Percentiles rank a stretch among this genome's conserved stretches.
Evolutionary conservation across 495 filamentous ascomycete genomes (phyloP).

Genomic region (Ascobolus immersus): DNA sequence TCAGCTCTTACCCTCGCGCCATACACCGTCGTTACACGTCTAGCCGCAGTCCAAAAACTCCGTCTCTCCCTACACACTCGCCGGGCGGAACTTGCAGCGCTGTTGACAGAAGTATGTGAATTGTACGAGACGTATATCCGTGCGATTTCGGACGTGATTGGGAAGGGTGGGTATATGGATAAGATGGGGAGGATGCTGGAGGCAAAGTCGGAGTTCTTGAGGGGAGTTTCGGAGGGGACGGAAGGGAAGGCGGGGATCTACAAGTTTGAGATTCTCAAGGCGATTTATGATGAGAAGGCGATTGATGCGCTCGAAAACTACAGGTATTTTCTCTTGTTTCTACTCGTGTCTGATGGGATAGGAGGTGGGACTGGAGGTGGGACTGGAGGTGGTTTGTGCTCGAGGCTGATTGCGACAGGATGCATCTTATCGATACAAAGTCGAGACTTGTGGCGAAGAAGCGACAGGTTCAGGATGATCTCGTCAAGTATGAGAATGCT

Average conservation of each 20-base stretch:
- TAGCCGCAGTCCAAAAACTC: too few species aligned
- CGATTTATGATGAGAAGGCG: conserved; percentile 13
- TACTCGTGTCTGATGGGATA: conserved; percentile 13
- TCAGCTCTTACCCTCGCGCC: too few species aligned
- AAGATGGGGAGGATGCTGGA: too few species aligned
- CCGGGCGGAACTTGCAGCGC: too few species aligned
- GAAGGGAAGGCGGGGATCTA: conserved; percentile 11
- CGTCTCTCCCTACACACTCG: too few species aligned
- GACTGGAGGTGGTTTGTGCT: conserved; percentile 14
- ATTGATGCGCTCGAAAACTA: conserved; percentile 12
- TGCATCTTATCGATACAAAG: conserved; percentile 12
- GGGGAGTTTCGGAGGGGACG: conserved; percentile 10
- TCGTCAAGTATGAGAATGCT: conserved; percentile 17
- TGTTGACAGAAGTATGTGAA: too few species aligned
- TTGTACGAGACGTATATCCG: too few species aligned
- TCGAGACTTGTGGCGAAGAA: conserved; percentile 11
- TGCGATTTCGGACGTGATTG: too few species aligned
- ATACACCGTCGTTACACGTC: too few species aligned
- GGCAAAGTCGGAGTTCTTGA: conserved; percentile 10
- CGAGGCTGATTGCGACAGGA: too few species aligned
- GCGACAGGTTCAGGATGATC: conserved; percentile 13
- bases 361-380: conserved; percentile 8
- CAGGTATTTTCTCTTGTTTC: too few species aligned
- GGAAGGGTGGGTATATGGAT: too few species aligned
- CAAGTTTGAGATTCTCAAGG: conserved; percentile 9